A percentile compares a stretch with the other conserved stretches of the same genome.
Evolutionary conservation across 2,329 filamentous ascomycete species (phyloP).

Genomic region (Fusarium tricinctum): DNA sequence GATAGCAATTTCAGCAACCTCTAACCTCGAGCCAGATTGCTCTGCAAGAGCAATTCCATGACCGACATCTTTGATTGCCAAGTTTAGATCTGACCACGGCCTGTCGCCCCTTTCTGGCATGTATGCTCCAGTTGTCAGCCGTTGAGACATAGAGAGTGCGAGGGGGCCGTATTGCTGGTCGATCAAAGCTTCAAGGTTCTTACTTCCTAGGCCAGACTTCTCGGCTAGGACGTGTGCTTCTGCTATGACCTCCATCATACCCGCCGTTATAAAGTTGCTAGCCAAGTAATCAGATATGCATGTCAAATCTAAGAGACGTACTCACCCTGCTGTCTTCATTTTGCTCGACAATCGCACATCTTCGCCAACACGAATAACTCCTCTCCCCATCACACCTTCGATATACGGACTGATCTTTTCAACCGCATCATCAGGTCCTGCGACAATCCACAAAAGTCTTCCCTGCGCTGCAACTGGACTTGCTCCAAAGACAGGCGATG

Average conservation of each 20-base stretch:
- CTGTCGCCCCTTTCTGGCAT: conserved; percentile 52
- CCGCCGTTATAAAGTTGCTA: conserved; percentile 64
- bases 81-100: conserved; percentile 63
- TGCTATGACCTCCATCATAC: conserved; percentile 63
- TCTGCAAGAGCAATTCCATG: conserved; percentile 62
- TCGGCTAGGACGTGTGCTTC: conserved; percentile 66
- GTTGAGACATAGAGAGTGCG: conserved; percentile 55
- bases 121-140: conserved; percentile 57
- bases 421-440: conserved; percentile 57
- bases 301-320: accelerated
- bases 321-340: conserved; percentile 63
- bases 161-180: conserved; percentile 58
- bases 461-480: conserved; percentile 63
- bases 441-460: conserved; percentile 61
- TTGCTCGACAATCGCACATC: conserved; percentile 61
- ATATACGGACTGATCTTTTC: conserved; percentile 56
- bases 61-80: conserved; percentile 67
- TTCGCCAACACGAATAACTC: conserved; percentile 59
- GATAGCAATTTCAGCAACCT: conserved; percentile 60
- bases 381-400: conserved; percentile 58
- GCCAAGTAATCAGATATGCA: background rate
- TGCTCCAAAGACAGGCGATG: conserved; percentile 65
- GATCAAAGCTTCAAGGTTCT: conserved; percentile 60
- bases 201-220: conserved; percentile 58
- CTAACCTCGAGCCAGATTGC: conserved; percentile 55